Conservation (phyloP, 2,329 filamentous ascomycete species). For the Nothophoma quercina region DNA sequence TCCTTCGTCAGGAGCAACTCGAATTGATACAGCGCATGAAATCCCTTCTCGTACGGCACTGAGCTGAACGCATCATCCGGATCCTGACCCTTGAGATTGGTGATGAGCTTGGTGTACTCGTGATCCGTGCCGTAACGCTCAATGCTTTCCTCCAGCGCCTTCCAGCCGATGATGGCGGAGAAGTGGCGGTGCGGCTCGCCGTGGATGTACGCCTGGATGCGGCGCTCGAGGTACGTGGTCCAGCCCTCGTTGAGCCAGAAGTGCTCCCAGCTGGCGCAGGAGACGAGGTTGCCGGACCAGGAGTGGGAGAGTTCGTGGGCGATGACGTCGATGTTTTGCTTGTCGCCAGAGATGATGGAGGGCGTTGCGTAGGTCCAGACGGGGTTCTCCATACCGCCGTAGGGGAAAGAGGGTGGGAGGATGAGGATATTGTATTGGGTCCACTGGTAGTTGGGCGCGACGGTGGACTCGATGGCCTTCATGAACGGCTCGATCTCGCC, state of each 20-base stretch:
- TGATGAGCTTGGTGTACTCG: conserved; percentile 90
- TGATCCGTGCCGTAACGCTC: conserved; percentile 81
- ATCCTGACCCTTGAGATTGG: conserved; percentile 87
- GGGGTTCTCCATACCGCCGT: conserved; percentile 81
- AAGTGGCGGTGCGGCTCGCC: conserved; percentile 90
- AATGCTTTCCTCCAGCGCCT: conserved; percentile 81
- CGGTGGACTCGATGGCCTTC: conserved; percentile 77
- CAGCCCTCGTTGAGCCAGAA: conserved; percentile 80
- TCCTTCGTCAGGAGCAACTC: conserved; percentile 83
- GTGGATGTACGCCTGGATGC: conserved; percentile 79
- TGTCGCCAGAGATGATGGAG: conserved; percentile 84
- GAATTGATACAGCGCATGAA: conserved; percentile 90
- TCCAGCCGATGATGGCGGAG: conserved; percentile 95
- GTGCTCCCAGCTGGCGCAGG: conserved; percentile 81
- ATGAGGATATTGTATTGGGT: conserved; percentile 94
- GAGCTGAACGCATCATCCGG: conserved; percentile 95
- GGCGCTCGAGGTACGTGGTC: conserved; percentile 93
- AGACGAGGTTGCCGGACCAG: conserved; percentile 90
- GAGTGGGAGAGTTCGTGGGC: conserved; percentile 80
- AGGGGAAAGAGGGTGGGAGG: conserved; percentile 76
- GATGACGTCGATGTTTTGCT: conserved; percentile 93
- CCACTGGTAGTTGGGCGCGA: conserved; percentile 87
- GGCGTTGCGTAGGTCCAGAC: conserved; percentile 96
- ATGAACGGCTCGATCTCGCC: conserved; percentile 92
- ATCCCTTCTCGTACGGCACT: conserved; percentile 95